A percentile compares a stretch with the other conserved stretches of the same genome.
phyloP scores from a whole-genome alignment of 768 basidiomycete genomes.

The Naganishia onofrii region DNA sequence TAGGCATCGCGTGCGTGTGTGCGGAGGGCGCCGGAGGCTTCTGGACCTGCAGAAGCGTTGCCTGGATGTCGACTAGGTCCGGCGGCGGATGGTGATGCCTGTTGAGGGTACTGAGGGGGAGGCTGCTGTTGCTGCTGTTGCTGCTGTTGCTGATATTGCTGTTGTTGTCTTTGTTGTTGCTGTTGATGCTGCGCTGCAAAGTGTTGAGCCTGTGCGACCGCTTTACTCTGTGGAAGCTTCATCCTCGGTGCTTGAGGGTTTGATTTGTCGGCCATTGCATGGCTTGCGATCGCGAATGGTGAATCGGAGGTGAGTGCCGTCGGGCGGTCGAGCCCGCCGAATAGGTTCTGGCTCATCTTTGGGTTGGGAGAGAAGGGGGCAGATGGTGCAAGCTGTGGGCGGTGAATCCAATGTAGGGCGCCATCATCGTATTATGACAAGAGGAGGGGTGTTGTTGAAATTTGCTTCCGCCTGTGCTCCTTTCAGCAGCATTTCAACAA shows the following conservation, averaged over 20 bases:
- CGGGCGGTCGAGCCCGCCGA: constrained; percentile 30
- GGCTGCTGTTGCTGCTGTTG: constrained; percentile 19
- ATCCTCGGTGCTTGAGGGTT: constrained; percentile 45
- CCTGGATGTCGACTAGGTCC: constrained; percentile 21
- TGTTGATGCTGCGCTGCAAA: constrained; percentile 18
- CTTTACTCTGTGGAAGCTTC: constrained; percentile 42
- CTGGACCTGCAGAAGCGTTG: neutral
- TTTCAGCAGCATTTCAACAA: too few species aligned
- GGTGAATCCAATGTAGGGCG: too few species aligned
- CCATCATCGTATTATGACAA: neutral
- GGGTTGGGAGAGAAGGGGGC: neutral
- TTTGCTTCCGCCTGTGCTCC: too few species aligned
- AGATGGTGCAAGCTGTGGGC: neutral
- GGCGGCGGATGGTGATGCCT: neutral
- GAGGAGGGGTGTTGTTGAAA: too few species aligned
- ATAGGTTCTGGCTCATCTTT: constrained; percentile 8
- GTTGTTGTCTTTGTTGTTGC: constrained; percentile 26
- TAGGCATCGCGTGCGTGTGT: constrained; percentile 26
- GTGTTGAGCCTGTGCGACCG: constrained; percentile 30
- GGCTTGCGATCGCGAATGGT: constrained; percentile 46
- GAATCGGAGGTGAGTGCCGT: constrained; percentile 36
- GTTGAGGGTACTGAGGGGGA: constrained; percentile 24
- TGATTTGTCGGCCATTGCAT: constrained; percentile 46
- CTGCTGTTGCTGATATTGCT: constrained; percentile 27
- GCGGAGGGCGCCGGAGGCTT: neutral